Evolutionary conservation across 2,329 filamentous ascomycete species (phyloP).

Genomic region (Zopfia rhizophila): DNA sequence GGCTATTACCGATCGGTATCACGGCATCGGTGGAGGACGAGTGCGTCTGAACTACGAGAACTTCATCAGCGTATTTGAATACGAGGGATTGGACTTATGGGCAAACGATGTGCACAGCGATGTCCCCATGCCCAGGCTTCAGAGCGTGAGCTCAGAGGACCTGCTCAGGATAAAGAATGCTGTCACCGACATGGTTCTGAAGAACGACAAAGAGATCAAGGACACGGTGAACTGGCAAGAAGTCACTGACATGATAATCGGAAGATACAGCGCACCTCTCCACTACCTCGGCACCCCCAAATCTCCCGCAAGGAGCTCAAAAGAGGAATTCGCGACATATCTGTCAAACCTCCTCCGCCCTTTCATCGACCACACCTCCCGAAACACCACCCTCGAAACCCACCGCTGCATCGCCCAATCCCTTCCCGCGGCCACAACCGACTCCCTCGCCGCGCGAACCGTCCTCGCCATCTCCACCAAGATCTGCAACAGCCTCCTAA

Average conservation of each 20-base stretch:
- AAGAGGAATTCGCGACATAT: constrained; percentile 35
- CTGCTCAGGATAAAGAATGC: constrained; percentile 55
- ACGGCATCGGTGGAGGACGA: constrained; percentile 56
- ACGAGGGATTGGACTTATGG: constrained; percentile 55
- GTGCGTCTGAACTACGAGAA: constrained; percentile 60
- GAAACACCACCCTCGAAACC: constrained; percentile 53
- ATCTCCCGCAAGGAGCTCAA: constrained; percentile 21
- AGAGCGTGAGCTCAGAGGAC: constrained; percentile 41
- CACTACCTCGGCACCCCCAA: constrained; percentile 37
- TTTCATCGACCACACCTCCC: constrained; percentile 51
- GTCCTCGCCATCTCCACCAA: constrained; percentile 40
- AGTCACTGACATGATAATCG: constrained; percentile 72
- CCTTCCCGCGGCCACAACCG: constrained; percentile 26
- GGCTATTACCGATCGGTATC: constrained; percentile 55
- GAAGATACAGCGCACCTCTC: constrained; percentile 69
- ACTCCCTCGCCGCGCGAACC: constrained; percentile 41
- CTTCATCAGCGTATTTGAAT: constrained; percentile 60
- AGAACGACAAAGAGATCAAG: constrained; percentile 27
- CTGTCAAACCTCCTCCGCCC: constrained; percentile 44
- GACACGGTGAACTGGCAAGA: constrained; percentile 71
- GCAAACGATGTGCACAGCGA: constrained; percentile 42
- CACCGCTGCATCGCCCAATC: constrained; percentile 61
- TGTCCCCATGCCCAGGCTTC: constrained; percentile 51
- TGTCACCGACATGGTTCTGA: constrained; percentile 56
- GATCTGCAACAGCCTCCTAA: constrained; percentile 48